Evolutionary conservation across 352 stramenopile species (phyloP).

Genomic region (Globisporangium okanoganense): DNA sequence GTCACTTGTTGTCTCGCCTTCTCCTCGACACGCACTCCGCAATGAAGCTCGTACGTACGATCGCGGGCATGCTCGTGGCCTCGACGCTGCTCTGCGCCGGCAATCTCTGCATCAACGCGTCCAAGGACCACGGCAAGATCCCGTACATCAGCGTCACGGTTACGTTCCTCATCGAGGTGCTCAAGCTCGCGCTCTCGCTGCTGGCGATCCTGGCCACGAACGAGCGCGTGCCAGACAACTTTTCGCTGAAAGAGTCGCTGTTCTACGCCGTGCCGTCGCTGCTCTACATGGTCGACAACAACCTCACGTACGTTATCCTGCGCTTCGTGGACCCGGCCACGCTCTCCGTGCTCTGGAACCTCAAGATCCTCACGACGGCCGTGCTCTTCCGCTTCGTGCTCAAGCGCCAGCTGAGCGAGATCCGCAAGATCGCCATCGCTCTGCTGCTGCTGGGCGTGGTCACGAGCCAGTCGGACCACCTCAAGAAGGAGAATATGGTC

Average conservation of each 20-base stretch:
- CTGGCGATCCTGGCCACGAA: constrained; percentile 36
- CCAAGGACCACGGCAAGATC: constrained; percentile 72
- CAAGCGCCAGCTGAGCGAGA: constrained; percentile 60
- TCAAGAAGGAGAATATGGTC: constrained; percentile 31
- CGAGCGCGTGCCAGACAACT: constrained; percentile 30
- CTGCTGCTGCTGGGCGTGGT: constrained; percentile 75
- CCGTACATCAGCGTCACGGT: constrained; percentile 81
- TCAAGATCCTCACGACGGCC: constrained; percentile 85
- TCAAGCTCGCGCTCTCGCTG: constrained; percentile 63
- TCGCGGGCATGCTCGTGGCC: constrained; percentile 59
- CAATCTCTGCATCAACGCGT: constrained; percentile 84
- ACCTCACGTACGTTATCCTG: constrained; percentile 86
- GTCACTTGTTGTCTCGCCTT: neutral
- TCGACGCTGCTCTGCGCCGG: constrained; percentile 72
- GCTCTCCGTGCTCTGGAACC: constrained; percentile 85
- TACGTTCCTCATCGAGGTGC: constrained; percentile 81
- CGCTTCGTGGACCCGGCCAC: constrained; percentile 83
- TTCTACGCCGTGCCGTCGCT: constrained; percentile 84
- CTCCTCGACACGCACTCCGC: neutral
- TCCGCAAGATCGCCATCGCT: constrained; percentile 72
- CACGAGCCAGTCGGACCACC: constrained; percentile 73
- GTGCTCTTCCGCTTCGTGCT: constrained; percentile 83
- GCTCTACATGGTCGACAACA: constrained; percentile 87
- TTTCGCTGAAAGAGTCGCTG: constrained; percentile 50
- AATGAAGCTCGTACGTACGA: constrained; percentile 48